phyloP scores from a whole-genome alignment of 768 basidiomycete genomes.

The Suillus spraguei region DNA sequence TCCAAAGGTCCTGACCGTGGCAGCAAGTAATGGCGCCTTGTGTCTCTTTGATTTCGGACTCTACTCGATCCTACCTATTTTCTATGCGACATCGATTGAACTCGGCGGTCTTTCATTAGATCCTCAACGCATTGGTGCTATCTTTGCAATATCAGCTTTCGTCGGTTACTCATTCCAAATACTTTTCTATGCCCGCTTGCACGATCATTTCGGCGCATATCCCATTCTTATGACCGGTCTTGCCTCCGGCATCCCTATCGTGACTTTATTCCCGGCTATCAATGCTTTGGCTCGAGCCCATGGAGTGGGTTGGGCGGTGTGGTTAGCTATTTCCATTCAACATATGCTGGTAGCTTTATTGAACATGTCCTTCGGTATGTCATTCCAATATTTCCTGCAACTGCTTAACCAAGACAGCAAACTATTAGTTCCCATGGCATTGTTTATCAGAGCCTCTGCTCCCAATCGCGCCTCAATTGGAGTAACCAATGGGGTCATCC shows the following conservation, averaged over 20 bases:
- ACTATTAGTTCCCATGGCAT: not conserved
- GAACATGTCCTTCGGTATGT: not conserved
- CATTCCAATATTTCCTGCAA: not conserved
- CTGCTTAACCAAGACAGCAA: too few species aligned
- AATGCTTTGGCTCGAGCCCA: not conserved
- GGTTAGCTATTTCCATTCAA: too few species aligned
- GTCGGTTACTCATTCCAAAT: not conserved
- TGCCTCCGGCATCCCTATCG: not conserved
- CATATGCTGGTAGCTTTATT: too few species aligned
- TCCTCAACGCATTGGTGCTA: not conserved
- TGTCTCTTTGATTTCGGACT: too few species aligned
- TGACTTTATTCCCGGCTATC: not conserved
- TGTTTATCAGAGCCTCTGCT: slow-evolving; percentile 9
- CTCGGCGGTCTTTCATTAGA: too few species aligned
- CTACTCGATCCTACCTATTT: too few species aligned
- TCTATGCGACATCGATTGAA: too few species aligned
- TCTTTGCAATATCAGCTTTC: not conserved
- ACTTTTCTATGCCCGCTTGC: not conserved
- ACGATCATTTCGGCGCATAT: slow-evolving; percentile 29
- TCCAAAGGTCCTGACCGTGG: slow-evolving; percentile 24
- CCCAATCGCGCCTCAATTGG: not conserved
- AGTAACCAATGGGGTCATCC: not conserved
- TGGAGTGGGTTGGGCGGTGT: not conserved
- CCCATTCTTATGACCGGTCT: slow-evolving; percentile 21
- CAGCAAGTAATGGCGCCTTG: too few species aligned